Evolutionary conservation across 2,329 filamentous ascomycete species (phyloP), one percentile per base, ranked within the genome.

Genomic region (Sporothrix brunneoviolacea): DNA sequence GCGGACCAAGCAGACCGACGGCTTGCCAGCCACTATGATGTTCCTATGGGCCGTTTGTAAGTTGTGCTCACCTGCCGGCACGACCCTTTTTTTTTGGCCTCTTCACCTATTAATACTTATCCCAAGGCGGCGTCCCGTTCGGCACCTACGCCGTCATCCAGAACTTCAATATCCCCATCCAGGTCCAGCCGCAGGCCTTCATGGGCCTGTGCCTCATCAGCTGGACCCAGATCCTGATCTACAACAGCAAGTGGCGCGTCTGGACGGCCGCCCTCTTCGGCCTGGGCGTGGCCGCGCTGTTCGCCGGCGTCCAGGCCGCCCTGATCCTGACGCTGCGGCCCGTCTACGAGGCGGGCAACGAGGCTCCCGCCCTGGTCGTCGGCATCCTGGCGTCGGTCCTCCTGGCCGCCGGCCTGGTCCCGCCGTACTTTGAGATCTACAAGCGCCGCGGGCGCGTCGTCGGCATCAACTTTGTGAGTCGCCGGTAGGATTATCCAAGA

Each of bases 11-110:
- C 74, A 71, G 53, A 83, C 80, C 0, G 79, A 83, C 35, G 81
- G 81, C 3, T 64, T 84, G 2, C 80, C 80, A 0, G 71, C 70
- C 0, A 58, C 64, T 18, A 84, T 84, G 80, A 75, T 83, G 69
- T 76, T 83, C 54, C 62, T 83, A 1, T 84, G 80, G 80, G 79
- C 76, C n/a, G 60, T 72, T 28, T 79, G n/a, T n/a, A n/a, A n/a
- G n/a, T n/a, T n/a, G n/a, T n/a, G n/a, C 24, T n/a, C 21, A 5
- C 8, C 16, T 41, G 12, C 18, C 21, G 3, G 13, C 24, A 21
- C 4, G 15, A 42, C 32, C n/a, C 19, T 32, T 24, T 15, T 33
- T 19, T 13, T 21, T 16, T n/a, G n/a, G n/a, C n/a, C n/a, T n/a
- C n/a, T n/a, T n/a, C n/a, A n/a, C 16, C 7, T 33, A 9, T 4